A percentile compares a stretch with the other conserved stretches of the same genome.
Evolutionary conservation across 495 filamentous ascomycete genomes (phyloP).

Genomic region (Cladorrhinum samala): DNA sequence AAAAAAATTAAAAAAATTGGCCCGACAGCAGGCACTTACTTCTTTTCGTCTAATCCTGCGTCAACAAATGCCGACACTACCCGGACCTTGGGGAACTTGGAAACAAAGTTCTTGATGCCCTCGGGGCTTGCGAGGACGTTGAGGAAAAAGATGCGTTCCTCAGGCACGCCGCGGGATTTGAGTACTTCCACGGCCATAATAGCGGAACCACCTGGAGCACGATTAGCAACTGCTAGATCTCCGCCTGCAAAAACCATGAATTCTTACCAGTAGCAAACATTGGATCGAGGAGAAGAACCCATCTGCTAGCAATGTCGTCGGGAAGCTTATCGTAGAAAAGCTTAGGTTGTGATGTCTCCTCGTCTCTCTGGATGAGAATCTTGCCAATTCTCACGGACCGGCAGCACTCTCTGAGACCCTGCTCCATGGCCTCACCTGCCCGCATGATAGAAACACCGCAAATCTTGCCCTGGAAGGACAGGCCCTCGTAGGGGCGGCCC

Average conservation of each 20-base stretch:
- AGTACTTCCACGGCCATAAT: slow-evolving; percentile 94
- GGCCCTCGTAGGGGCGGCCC: slow-evolving; percentile 79
- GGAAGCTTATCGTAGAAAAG: slow-evolving; percentile 97
- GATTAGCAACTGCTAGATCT: slow-evolving; percentile 6
- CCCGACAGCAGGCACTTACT: slow-evolving; percentile 50
- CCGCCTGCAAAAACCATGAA: neutral
- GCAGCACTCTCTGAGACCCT: slow-evolving; percentile 93
- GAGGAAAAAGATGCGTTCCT: slow-evolving; percentile 90
- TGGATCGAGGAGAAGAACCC: slow-evolving; percentile 92
- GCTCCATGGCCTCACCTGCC: slow-evolving; percentile 97
- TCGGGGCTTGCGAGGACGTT: slow-evolving; percentile 95
- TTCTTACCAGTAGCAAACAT: slow-evolving; percentile 93
- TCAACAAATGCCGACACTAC: slow-evolving; percentile 98
- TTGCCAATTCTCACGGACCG: slow-evolving; percentile 94
- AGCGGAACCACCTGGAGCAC: slow-evolving; percentile 71
- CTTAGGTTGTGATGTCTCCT: slow-evolving; percentile 85
- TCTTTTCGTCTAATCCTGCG: slow-evolving; percentile 89
- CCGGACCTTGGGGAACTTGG: slow-evolving; percentile 83
- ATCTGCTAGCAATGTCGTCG: slow-evolving; percentile 82
- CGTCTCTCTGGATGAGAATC: slow-evolving; percentile 94
- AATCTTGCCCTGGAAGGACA: slow-evolving; percentile 95
- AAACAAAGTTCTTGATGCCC: slow-evolving; percentile 81
- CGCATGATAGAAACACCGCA: slow-evolving; percentile 98
- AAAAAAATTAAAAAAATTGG: slow-evolving; percentile 12
- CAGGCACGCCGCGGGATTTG: slow-evolving; percentile 81